phyloP scores from a whole-genome alignment of 371 early-diverging fungal species.

The Mortierella sp. region DNA sequence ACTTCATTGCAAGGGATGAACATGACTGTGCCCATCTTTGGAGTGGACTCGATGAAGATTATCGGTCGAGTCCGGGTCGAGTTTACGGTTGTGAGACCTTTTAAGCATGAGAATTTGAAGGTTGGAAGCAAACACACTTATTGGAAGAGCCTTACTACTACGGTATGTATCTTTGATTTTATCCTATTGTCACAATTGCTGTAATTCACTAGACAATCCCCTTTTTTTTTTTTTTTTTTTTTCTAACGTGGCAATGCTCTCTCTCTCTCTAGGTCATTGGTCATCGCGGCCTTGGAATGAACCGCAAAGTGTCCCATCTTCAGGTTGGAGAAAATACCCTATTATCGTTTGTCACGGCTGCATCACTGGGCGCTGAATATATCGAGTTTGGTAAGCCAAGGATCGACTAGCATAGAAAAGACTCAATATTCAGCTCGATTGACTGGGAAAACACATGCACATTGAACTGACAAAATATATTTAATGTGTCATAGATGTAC shows the following conservation, averaged over 20 bases:
- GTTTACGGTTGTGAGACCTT: conserved; percentile 74
- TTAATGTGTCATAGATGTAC: conserved; percentile 95
- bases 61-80: conserved; percentile 74
- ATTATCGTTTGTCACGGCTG: conserved; percentile 89
- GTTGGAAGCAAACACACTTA: conserved; percentile 70
- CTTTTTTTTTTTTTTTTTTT: neutral
- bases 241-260: neutral
- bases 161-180: conserved; percentile 48
- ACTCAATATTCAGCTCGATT: no score
- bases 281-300: conserved; percentile 97
- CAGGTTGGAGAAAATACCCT: conserved; percentile 97
- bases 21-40: conserved; percentile 69
- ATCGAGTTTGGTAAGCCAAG: conserved; percentile 88
- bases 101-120: conserved; percentile 66
- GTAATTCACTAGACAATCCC: no score
- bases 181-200: neutral
- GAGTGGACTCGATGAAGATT: conserved; percentile 61
- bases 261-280: conserved; percentile 76
- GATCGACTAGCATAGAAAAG: no score
- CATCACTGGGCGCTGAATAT: conserved; percentile 87
- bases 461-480: no score
- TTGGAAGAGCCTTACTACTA: conserved; percentile 72
- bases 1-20: conserved; percentile 51
- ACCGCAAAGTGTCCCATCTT: conserved; percentile 66
- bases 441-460: no score